Evolutionary conservation across 2,329 filamentous ascomycete genomes (phyloP), one percentile per base, ranked within the genome.

Genomic region (Metarhizium anisopliae): DNA sequence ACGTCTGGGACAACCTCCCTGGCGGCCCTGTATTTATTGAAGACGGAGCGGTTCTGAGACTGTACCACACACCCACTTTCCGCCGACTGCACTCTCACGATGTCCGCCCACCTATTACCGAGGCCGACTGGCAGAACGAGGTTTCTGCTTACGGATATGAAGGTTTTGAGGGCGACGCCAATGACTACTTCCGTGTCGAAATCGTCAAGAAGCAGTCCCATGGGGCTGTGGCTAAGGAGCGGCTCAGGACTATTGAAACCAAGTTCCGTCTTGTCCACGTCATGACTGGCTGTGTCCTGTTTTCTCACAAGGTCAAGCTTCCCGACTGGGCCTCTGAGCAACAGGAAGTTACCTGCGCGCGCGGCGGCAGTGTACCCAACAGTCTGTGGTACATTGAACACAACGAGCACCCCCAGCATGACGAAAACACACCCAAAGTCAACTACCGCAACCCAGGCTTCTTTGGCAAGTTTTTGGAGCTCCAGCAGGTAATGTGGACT

Each of bases 241-340:
- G 92, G 36, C 69, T 99, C 52, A 85, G 94, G 57, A 96, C 94
- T 32, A 97, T 99, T 61, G 86, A 99, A 74, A 91, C 91, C 64
- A 97, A 97, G 76, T 99, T 99, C 77, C 88, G 85, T 68, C 86
- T 99, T 49, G 82, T 97, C 38, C 94, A 99, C 68, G 75, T 96
- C 69, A 97, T 99, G 94, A 96, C 91, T 60, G 92, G 93, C 50
- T 99, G 94, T 68, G 89, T 87, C 13, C 80, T 99, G 29, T 99
- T 99, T 78, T 97, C 93, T 0, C 94, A 99, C 80, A 97, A 96
- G 77, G 92, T 97, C 69, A 99, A 99, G 77, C 85, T 99, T 57
- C 94, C 94, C 3, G 91, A 95, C 2, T 99, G 94, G 94, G 94
- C 89, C 50, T 99, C 87, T 53, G 94, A 97, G 71, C 94, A 99